A percentile compares a stretch with the other conserved stretches of the same genome.
These are phyloP conservation scores for Lojkania enalia DNA, from an alignment of 2,329 filamentous ascomycete genomes.

Conservation along the genomic window DNA sequence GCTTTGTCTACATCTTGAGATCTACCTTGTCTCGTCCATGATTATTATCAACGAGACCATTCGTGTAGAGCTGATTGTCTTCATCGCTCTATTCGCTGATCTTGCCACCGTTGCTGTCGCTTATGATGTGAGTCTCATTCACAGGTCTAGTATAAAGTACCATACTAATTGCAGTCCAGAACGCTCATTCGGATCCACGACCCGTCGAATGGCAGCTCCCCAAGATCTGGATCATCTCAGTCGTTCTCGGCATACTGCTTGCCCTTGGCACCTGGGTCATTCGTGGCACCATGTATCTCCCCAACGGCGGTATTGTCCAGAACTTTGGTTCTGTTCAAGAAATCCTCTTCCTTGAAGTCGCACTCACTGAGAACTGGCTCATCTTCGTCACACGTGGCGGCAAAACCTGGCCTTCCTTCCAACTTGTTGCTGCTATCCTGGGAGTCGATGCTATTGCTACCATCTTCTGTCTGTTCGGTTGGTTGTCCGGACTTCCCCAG, in stretches of 20 bases:
- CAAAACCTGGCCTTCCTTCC: conserved; percentile 74
- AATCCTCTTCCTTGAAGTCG: conserved; percentile 61
- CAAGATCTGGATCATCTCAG: conserved; percentile 78
- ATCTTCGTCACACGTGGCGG: conserved; percentile 63
- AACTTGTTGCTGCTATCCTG: conserved; percentile 71
- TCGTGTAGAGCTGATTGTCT: conserved; percentile 72
- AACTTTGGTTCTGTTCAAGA: conserved; percentile 75
- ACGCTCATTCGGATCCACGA: conserved; percentile 73
- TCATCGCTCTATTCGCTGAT: conserved; percentile 79
- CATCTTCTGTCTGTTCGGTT: conserved; percentile 75
- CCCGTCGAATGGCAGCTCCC: conserved; percentile 80
- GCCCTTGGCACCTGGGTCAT: conserved; percentile 73
- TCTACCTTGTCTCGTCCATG: conserved; percentile 78
- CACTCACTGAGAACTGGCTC: conserved; percentile 59
- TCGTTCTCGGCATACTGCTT: conserved; percentile 69
- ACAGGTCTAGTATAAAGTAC: neutral
- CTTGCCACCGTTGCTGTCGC: conserved; percentile 77
- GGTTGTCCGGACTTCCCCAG: conserved; percentile 62
- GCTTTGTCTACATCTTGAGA: conserved; percentile 72
- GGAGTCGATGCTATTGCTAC: conserved; percentile 72
- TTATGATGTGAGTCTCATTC: conserved; percentile 57
- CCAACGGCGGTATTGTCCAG: conserved; percentile 72
- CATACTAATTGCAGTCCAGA: conserved; percentile 35
- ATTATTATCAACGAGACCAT: conserved; percentile 80
- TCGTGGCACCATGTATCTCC: conserved; percentile 69